Conservation (phyloP, 2,329 filamentous ascomycete genomes). For the Penicillium sp. region DNA sequence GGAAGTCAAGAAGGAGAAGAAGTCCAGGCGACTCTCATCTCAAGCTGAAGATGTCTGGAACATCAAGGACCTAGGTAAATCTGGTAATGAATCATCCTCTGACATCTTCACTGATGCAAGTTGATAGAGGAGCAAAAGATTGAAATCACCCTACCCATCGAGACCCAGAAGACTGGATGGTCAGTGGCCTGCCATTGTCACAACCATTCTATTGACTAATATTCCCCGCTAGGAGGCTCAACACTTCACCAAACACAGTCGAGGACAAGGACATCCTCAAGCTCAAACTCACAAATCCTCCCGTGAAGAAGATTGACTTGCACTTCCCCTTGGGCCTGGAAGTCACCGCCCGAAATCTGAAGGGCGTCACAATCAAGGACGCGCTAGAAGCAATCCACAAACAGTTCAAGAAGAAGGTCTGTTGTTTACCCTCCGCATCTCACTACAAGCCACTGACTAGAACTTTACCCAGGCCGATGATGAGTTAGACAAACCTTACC, state of each 20-base stretch:
- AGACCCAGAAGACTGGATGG: conserved; percentile 39
- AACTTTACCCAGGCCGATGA: conserved; percentile 70
- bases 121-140: conserved; percentile 31
- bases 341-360: conserved; percentile 85
- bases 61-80: conserved; percentile 80
- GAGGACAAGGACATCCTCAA: conserved; percentile 85
- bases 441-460: not conserved
- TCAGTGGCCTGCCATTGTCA: conserved; percentile 10
- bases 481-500: conserved; percentile 82
- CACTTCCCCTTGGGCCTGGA: conserved; percentile 86
- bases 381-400: conserved; percentile 94
- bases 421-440: not conserved
- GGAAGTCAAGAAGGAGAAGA: conserved; percentile 47
- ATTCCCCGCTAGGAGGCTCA: conserved; percentile 73
- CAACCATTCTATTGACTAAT: not conserved
- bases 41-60: conserved; percentile 72
- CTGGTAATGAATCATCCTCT: not conserved
- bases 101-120: not conserved
- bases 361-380: conserved; percentile 97
- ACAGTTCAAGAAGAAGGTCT: conserved; percentile 91
- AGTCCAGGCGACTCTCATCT: conserved; percentile 70
- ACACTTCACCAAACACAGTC: conserved; percentile 73
- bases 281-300: conserved; percentile 74
- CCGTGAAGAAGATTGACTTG: conserved; percentile 91
- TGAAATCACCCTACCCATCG: conserved; percentile 34